Base-by-base conservation (phyloP, 2,329 filamentous ascomycete species). In the Xylariaceae sp. region DNA sequence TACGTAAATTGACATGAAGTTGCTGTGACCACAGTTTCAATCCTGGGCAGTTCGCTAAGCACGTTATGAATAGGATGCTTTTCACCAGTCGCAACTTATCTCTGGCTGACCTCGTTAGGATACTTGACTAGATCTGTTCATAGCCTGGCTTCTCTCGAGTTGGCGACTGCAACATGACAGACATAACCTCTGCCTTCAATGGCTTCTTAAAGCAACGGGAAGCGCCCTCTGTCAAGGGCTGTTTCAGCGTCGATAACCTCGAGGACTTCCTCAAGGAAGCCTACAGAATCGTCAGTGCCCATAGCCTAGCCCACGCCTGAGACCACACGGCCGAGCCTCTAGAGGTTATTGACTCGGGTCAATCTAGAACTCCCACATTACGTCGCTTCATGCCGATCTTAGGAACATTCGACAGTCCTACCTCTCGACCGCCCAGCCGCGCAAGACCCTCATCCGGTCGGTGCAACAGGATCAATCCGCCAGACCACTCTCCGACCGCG, bases 241-340 rank as follows among this genome's bases (percentile, higher is more conserved):
- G 67, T 58, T 76, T 76, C 59, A 74, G 69, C 53, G 63, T 76
- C 46, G 74, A 80, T 60, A 78, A 72, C 62, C 80, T 94, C 47
- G 89, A 96, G 69, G 87, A 88, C 65, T 99, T 97, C 68, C 76
- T 97, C 32, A 91, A 92, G 68, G 92, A 97, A 73, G 94, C 94
- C 49, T 94, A 95, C 73, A 84, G 87, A 68, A 96, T 97, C 71
- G 92, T 95, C 75, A 66, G 80, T 71, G 12, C 19, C 43, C 29
- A 32, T 30, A 30, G 29, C 47, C 40, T 16, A 26, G 22, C 41
- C 40, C 12, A 15, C 44, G 41, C 53, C 53, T 5, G 39, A 15
- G 34, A 22, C 29, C n/a, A 30, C n/a, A 32, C 15, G 22, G 10
- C 16, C 13, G 18, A 18, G 41, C 34, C 26, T 39, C 9, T 37